These are phyloP conservation scores for Euphorbia tirucalli DNA, from an alignment of 345 rosid genomes.

Conservation along the genomic window DNA sequence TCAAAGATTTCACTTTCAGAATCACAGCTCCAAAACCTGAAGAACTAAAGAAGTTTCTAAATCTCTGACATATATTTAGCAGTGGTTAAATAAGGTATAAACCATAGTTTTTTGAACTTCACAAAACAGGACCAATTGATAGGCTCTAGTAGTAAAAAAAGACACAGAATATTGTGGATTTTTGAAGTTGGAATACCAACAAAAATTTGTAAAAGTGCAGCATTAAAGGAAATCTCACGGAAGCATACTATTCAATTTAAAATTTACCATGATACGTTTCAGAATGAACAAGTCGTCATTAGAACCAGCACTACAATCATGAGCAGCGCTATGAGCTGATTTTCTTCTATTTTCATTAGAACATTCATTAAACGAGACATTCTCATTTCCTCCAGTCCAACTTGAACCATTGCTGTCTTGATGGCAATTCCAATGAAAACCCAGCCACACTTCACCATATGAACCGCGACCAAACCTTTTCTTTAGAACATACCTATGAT, in stretches of 20 bases:
- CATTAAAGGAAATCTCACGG: not conserved
- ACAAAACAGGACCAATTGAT: not conserved
- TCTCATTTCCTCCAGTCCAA: slow-evolving; percentile 39
- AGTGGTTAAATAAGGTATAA: not conserved
- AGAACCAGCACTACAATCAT: slow-evolving; percentile 40
- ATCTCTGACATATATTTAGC: slow-evolving; percentile 3
- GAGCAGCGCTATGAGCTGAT: slow-evolving; percentile 34
- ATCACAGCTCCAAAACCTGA: slow-evolving; percentile 2
- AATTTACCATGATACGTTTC: slow-evolving; percentile 87
- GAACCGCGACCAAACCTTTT: slow-evolving; percentile 90
- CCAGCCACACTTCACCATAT: slow-evolving; percentile 96
- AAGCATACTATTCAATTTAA: not conserved
- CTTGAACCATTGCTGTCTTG: slow-evolving; percentile 44
- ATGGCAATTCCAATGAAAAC: slow-evolving; percentile 78
- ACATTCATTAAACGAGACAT: slow-evolving; percentile 31
- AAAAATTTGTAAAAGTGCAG: not conserved
- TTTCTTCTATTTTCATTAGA: slow-evolving; percentile 28
- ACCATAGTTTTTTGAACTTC: not conserved
- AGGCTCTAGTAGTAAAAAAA: not conserved
- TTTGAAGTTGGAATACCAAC: not conserved
- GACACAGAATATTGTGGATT: not conserved
- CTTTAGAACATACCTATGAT: slow-evolving; percentile 70
- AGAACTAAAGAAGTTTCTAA: slow-evolving; percentile 1
- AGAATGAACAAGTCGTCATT: slow-evolving; percentile 60
- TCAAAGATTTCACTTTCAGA: slow-evolving; percentile 3